phyloP scores from a whole-genome alignment of 768 basidiomycete species.

The Rhizopogon salebrosus region DNA sequence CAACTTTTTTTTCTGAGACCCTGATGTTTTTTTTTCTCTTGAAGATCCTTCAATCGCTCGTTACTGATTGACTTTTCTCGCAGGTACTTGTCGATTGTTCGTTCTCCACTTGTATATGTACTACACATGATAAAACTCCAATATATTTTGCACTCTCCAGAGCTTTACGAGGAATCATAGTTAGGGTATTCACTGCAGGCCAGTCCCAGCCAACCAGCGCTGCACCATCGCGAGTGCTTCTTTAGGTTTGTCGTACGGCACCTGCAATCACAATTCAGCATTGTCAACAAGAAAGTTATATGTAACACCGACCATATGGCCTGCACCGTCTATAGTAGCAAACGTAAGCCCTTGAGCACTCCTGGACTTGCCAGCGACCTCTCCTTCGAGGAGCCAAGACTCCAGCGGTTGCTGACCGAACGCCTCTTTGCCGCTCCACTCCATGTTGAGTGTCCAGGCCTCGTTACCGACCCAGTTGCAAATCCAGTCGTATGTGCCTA shows the following conservation, averaged over 20 bases:
- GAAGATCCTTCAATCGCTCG: too few relatives aligned
- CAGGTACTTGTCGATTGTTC: neutral
- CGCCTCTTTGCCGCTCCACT: conserved; percentile 60
- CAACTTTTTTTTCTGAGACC: conserved; percentile 8
- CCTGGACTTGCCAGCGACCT: conserved; percentile 51
- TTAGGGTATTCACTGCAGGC: conserved; percentile 11
- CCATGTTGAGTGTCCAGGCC: conserved; percentile 67
- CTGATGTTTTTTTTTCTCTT: neutral
- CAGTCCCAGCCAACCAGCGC: conserved; percentile 38
- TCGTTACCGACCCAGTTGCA: conserved; percentile 79
- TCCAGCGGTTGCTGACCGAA: conserved; percentile 46
- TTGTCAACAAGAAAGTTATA: neutral
- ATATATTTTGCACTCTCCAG: neutral
- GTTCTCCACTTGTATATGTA: neutral
- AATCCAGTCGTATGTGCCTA: conserved; percentile 74
- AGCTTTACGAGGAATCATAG: neutral
- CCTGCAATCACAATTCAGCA: conserved; percentile 26
- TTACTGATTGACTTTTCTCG: neutral
- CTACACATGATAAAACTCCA: too few relatives aligned
- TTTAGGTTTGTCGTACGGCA: conserved; percentile 59
- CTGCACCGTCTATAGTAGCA: conserved; percentile 61
- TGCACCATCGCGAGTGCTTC: conserved; percentile 47
- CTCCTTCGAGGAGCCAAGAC: conserved; percentile 51
- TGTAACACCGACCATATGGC: conserved; percentile 58
- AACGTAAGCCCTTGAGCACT: conserved; percentile 59